These are phyloP conservation scores for Bisporella sp. DNA, from an alignment of 2,329 filamentous ascomycete genomes.

Conservation along the genomic window DNA sequence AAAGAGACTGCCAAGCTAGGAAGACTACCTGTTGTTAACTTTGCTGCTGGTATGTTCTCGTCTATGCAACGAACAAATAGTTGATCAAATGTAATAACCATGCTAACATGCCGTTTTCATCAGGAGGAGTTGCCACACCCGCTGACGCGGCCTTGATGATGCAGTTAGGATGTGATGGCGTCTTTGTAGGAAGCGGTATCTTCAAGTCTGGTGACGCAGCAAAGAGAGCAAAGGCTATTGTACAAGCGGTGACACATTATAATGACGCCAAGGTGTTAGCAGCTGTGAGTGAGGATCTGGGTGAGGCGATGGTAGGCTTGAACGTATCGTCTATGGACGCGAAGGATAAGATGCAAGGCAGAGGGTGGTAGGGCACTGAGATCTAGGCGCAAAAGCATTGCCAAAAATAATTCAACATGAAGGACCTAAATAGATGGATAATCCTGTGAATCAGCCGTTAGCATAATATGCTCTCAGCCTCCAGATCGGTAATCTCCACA, in stretches of 20 bases:
- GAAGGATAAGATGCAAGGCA: constrained; percentile 72
- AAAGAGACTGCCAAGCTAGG: constrained; percentile 83
- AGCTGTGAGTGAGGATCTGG: constrained; percentile 78
- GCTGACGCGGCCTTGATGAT: constrained; percentile 98
- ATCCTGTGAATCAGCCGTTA: too few species aligned
- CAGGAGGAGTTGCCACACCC: constrained; percentile 94
- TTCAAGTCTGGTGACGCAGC: constrained; percentile 93
- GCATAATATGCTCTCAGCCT: too few species aligned
- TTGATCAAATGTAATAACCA: too few species aligned
- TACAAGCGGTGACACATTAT: constrained; percentile 88
- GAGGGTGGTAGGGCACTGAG: constrained; percentile 63
- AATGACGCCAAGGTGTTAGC: constrained; percentile 79
- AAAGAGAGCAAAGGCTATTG: constrained; percentile 88
- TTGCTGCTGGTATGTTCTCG: constrained; percentile 54
- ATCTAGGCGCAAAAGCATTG: too few species aligned
- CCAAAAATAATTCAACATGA: too few species aligned
- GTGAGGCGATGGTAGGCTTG: constrained; percentile 98
- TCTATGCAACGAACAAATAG: too few species aligned
- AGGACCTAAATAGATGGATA: too few species aligned
- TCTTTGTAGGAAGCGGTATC: constrained; percentile 94
- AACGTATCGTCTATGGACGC: constrained; percentile 74
- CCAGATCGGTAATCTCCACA: too few species aligned
- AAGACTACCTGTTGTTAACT: constrained; percentile 91
- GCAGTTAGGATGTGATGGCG: constrained; percentile 96
- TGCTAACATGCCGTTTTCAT: too few species aligned